These are phyloP conservation scores for Cynanchum wilfordii DNA, from an alignment of 257 asterid species.

Conservation along the genomic window DNA sequence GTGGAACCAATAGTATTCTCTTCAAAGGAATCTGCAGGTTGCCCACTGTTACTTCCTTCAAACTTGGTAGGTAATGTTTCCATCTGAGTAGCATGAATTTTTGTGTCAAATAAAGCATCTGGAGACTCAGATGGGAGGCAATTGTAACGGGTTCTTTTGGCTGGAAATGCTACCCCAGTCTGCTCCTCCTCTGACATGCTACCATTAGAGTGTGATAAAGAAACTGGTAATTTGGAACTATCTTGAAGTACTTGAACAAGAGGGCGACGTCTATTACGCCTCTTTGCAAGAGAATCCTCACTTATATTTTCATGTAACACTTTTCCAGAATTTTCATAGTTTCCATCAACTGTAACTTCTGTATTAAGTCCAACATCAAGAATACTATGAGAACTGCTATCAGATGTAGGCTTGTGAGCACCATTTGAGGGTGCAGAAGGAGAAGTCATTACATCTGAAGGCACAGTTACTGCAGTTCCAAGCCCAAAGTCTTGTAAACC, in stretches of 20 bases:
- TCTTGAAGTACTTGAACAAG: conserved; percentile 34
- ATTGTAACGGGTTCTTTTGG: conserved; percentile 54
- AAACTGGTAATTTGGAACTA: conserved; percentile 29
- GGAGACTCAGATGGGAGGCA: conserved; percentile 42
- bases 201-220: conserved; percentile 30
- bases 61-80: conserved; percentile 47
- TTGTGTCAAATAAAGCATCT: conserved; percentile 41
- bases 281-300: conserved; percentile 35
- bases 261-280: conserved; percentile 27
- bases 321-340: conserved; percentile 19
- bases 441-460: conserved; percentile 43
- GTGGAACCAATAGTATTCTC: conserved; percentile 63
- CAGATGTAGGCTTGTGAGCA: conserved; percentile 22
- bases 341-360: conserved; percentile 20
- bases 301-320: conserved; percentile 21
- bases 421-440: conserved; percentile 22
- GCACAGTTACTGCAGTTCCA: conserved; percentile 50
- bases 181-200: conserved; percentile 57
- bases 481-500: conserved; percentile 86
- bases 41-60: conserved; percentile 40
- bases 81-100: conserved; percentile 34
- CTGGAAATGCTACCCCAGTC: conserved; percentile 36
- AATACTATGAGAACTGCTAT: conserved; percentile 13
- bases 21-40: conserved; percentile 44
- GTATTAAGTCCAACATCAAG: conserved; percentile 21